Evolutionary conservation across 495 filamentous ascomycete species (phyloP).

Genomic region (Trypethelium eluteriae): DNA sequence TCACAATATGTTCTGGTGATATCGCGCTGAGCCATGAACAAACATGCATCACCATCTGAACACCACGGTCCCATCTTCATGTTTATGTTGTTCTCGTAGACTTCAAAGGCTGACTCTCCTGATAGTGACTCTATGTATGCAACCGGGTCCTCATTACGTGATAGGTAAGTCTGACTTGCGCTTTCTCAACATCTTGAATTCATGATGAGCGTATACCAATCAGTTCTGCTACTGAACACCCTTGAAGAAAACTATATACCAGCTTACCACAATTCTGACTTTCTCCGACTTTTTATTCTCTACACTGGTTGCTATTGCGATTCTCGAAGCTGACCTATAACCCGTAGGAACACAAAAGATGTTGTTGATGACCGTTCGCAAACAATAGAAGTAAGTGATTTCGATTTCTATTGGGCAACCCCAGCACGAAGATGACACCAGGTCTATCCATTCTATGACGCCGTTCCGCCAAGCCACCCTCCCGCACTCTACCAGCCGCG

Average conservation of each 20-base stretch:
- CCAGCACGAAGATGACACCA: constrained; percentile 70
- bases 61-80: constrained; percentile 6
- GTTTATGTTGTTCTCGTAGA: neutral
- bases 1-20: constrained; percentile 61
- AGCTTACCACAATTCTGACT: constrained; percentile 34
- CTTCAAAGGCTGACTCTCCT: neutral
- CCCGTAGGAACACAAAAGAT: neutral
- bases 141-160: neutral
- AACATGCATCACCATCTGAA: constrained; percentile 99
- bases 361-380: neutral
- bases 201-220: constrained; percentile 39
- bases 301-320: neutral
- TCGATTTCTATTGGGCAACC: neutral
- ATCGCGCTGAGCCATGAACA: constrained; percentile 79
- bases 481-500: constrained; percentile 61
- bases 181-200: constrained; percentile 10
- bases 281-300: neutral
- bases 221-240: constrained; percentile 43
- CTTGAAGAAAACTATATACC: constrained; percentile 37
- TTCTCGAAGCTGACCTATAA: neutral
- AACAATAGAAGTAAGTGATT: constrained; percentile 7
- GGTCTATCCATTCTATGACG: constrained; percentile 99
- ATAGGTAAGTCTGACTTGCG: constrained; percentile 7
- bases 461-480: constrained; percentile 59
- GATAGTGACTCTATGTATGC: neutral